These are phyloP conservation scores for Cucurbita moschata DNA, from an alignment of 306 rosid genomes.

Conservation along the genomic window DNA sequence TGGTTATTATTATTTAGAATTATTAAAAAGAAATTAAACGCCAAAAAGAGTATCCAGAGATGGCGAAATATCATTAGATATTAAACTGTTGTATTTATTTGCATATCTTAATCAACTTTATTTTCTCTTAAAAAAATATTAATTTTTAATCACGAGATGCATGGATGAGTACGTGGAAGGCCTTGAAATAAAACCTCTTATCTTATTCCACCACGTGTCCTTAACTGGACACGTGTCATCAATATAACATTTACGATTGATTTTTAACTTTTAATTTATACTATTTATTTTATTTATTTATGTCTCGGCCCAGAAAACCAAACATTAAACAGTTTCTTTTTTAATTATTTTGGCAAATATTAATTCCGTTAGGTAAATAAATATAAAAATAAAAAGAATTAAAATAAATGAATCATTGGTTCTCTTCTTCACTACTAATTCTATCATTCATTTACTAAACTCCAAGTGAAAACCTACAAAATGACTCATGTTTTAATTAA, in stretches of 20 bases:
- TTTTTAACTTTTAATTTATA: background rate
- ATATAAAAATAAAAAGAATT: no score
- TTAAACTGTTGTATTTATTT: background rate
- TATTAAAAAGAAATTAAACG: background rate
- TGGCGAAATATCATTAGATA: background rate
- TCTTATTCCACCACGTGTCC: background rate
- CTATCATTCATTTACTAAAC: background rate
- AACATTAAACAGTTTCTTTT: background rate
- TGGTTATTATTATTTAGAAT: background rate
- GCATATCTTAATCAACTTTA: background rate
- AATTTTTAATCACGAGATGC: background rate
- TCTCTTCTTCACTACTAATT: conserved; percentile 18
- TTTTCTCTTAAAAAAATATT: background rate
- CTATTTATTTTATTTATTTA: background rate
- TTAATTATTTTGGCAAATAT: no score
- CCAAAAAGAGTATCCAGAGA: background rate
- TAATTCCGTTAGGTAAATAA: no score
- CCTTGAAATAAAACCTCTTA: conserved; percentile 1
- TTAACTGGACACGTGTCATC: background rate
- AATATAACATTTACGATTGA: background rate
- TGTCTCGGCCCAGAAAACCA: background rate
- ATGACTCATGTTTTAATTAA: background rate
- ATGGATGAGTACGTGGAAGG: background rate
- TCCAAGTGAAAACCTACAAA: conserved; percentile 10
- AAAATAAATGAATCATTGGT: background rate